phyloP scores from a whole-genome alignment of 1,284 basidiomycete species.

The Ganoderma multipileum region DNA sequence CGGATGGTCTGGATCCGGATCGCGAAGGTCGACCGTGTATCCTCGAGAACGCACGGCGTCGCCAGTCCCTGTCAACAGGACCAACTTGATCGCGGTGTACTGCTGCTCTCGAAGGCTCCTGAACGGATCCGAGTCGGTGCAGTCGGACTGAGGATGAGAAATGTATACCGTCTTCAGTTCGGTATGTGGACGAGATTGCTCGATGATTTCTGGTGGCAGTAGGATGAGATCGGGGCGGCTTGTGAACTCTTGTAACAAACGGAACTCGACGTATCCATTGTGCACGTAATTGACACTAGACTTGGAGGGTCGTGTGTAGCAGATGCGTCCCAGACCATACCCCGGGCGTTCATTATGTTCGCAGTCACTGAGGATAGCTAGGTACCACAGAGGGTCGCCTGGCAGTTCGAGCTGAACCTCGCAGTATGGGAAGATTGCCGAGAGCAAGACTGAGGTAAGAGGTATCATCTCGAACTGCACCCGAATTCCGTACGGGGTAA shows the following conservation, averaged over 20 bases:
- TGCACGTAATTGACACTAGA: not conserved
- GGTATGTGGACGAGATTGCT: too few species aligned
- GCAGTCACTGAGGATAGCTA: not conserved
- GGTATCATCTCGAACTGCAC: not conserved
- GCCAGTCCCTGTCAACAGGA: constrained; percentile 6
- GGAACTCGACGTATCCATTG: not conserved
- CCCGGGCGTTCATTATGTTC: not conserved
- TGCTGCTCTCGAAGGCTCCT: too few species aligned
- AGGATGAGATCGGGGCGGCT: too few species aligned
- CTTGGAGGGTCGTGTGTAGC: not conserved
- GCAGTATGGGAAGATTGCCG: not conserved
- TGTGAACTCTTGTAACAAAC: too few species aligned
- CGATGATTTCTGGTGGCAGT: too few species aligned
- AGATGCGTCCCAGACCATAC: not conserved
- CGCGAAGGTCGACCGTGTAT: too few species aligned
- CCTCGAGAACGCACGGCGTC: too few species aligned
- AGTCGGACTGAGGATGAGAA: not conserved
- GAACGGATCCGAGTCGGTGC: too few species aligned
- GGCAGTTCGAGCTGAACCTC: not conserved
- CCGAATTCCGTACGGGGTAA: too few species aligned
- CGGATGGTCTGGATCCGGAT: too few species aligned
- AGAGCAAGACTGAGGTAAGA: not conserved
- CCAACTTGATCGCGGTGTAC: not conserved
- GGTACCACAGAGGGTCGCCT: too few species aligned
- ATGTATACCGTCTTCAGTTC: not conserved